phyloP scores from a whole-genome alignment of 78 protist genomes.

The Pigoraptor vietnamica region DNA sequence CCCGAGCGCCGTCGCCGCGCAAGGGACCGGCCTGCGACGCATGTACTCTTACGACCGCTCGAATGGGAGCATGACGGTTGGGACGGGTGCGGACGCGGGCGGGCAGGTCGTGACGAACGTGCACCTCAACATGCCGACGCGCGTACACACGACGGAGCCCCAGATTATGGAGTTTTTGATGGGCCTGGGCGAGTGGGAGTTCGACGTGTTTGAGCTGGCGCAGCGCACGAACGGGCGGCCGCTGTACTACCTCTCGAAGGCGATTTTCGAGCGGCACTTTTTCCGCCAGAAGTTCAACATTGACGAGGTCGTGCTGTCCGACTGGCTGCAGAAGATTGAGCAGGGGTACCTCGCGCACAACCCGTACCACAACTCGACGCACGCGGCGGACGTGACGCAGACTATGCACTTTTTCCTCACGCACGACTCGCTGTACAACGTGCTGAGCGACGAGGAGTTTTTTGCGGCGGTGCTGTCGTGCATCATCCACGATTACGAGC shows the following conservation, averaged over 20 bases:
- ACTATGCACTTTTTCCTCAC: slow-evolving; percentile 8
- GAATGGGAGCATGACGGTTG: background rate
- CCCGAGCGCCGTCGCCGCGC: too few species aligned
- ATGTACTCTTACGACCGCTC: background rate
- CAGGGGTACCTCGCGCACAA: background rate
- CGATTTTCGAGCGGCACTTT: background rate
- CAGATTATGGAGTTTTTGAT: background rate
- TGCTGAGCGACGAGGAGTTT: background rate
- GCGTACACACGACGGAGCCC: background rate
- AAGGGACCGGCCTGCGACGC: background rate
- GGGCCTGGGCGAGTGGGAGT: background rate
- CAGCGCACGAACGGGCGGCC: slow-evolving; percentile 9
- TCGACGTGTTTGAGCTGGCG: background rate
- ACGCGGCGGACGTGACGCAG: slow-evolving; percentile 55
- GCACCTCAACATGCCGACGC: background rate
- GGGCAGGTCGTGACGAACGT: background rate
- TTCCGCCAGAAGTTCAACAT: background rate
- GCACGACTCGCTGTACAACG: background rate
- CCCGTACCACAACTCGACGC: slow-evolving; percentile 63
- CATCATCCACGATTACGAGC: slow-evolving; percentile 1
- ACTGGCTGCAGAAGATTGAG: background rate
- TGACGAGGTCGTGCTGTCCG: background rate
- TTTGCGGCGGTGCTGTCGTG: background rate
- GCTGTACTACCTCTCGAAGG: background rate
- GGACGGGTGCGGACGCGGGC: background rate